These are phyloP conservation scores for Tolypocladium tundrense DNA, from an alignment of 2,329 filamentous ascomycete species.

Conservation along the genomic window DNA sequence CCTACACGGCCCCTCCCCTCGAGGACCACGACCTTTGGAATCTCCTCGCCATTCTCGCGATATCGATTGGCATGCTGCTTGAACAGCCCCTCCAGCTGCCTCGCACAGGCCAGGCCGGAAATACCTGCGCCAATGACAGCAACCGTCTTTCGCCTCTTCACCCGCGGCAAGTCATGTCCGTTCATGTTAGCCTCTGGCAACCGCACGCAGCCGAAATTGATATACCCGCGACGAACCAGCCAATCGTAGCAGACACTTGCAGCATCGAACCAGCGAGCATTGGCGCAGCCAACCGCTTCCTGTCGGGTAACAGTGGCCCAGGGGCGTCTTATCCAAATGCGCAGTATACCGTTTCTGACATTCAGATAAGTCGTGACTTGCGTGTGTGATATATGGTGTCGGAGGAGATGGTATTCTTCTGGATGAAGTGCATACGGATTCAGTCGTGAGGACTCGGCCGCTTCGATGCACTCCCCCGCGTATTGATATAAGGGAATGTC, in stretches of 20 bases:
- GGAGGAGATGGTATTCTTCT: constrained; percentile 72
- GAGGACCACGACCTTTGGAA: constrained; percentile 67
- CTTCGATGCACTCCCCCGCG: constrained; percentile 81
- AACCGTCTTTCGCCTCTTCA: constrained; percentile 56
- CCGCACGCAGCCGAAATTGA: constrained; percentile 90
- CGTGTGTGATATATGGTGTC: constrained; percentile 70
- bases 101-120: constrained; percentile 81
- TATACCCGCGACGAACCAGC: constrained; percentile 83
- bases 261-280: constrained; percentile 78
- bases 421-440: constrained; percentile 82
- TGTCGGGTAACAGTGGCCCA: constrained; percentile 70
- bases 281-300: constrained; percentile 85
- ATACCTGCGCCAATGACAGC: constrained; percentile 90
- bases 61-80: constrained; percentile 65
- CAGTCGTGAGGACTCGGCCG: constrained; percentile 79
- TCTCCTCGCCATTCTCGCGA: constrained; percentile 51
- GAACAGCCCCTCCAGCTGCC: constrained; percentile 82
- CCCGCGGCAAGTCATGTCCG: constrained; percentile 23
- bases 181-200: constrained; percentile 35
- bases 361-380: constrained; percentile 96
- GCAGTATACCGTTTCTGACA: constrained; percentile 86
- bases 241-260: constrained; percentile 87
- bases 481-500: constrained; percentile 66
- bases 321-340: constrained; percentile 82
- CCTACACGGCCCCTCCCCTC: constrained; percentile 84